Percentiles rank a stretch among this genome's conserved stretches.
Conservation (phyloP, 2,329 filamentous ascomycete genomes). For the Achaetomium macrosporum region DNA sequence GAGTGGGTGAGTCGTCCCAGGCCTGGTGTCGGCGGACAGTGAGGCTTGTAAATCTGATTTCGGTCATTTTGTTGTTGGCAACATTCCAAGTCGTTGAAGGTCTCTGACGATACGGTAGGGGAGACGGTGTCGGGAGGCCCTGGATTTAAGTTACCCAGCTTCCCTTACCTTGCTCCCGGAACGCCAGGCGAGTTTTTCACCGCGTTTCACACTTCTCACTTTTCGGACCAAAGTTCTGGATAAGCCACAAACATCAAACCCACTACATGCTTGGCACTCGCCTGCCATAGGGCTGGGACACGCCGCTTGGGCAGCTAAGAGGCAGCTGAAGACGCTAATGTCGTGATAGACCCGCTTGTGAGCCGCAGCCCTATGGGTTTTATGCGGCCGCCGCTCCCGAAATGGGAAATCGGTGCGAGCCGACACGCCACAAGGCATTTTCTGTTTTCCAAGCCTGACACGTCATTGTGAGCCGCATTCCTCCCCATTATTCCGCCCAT, state of each 20-base stretch:
- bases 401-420: neutral
- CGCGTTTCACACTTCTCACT: neutral
- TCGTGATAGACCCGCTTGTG: neutral
- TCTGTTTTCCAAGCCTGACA: neutral
- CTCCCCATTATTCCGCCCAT: neutral
- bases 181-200: neutral
- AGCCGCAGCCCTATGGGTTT: neutral
- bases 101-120: neutral
- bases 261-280: conserved; percentile 10
- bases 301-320: neutral
- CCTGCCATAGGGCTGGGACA: conserved; percentile 11
- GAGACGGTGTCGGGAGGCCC: neutral
- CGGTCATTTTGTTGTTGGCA: neutral
- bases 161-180: neutral
- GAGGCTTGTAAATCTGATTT: neutral
- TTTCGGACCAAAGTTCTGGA: neutral
- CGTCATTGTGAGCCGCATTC: neutral
- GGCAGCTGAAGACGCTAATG: conserved; percentile 6
- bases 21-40: neutral
- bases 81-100: neutral
- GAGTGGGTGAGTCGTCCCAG: conserved; percentile 3
- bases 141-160: neutral
- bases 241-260: neutral
- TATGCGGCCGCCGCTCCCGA: neutral
- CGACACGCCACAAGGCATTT: neutral